phyloP scores from a whole-genome alignment of 2,329 filamentous ascomycete genomes.

The Malbranchea cinnamomea region DNA sequence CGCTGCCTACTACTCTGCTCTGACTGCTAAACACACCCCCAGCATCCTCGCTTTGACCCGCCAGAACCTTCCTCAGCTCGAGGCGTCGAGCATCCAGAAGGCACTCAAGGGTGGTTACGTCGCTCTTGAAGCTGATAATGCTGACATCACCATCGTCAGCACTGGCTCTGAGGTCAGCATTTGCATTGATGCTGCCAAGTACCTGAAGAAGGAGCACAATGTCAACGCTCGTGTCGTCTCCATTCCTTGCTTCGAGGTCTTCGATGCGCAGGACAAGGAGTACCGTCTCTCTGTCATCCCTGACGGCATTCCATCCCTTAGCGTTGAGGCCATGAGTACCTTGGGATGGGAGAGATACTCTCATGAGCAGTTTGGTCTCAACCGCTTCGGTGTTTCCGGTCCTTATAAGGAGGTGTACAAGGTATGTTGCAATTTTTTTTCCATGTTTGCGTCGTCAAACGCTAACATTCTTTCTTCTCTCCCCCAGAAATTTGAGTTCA shows the following conservation, averaged over 20 bases:
- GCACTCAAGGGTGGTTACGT: slow-evolving; percentile 94
- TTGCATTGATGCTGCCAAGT: slow-evolving; percentile 82
- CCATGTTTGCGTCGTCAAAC: background rate
- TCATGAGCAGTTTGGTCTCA: slow-evolving; percentile 98
- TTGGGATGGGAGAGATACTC: slow-evolving; percentile 98
- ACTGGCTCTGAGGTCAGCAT: slow-evolving; percentile 95
- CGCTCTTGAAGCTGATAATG: slow-evolving; percentile 66
- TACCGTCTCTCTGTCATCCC: slow-evolving; percentile 88
- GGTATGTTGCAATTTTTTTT: slow-evolving; percentile 34
- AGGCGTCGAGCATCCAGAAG: slow-evolving; percentile 79
- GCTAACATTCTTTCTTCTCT: slow-evolving; percentile 7
- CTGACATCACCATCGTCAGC: slow-evolving; percentile 76
- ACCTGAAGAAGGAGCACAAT: slow-evolving; percentile 75
- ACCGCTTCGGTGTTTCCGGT: slow-evolving; percentile 95
- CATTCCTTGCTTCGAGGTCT: slow-evolving; percentile 92
- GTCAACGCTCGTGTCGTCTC: slow-evolving; percentile 86
- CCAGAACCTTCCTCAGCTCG: slow-evolving; percentile 95
- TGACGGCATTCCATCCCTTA: slow-evolving; percentile 83
- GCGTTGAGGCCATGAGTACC: slow-evolving; percentile 92
- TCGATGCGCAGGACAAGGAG: slow-evolving; percentile 84
- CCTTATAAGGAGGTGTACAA: slow-evolving; percentile 97
- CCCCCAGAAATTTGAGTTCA: slow-evolving; percentile 93
- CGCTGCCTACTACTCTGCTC: slow-evolving; percentile 89
- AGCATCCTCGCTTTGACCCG: slow-evolving; percentile 89
- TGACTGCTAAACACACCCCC: slow-evolving; percentile 80